phyloP scores from a whole-genome alignment of 75 land plant species.

The Pinus taeda region DNA sequence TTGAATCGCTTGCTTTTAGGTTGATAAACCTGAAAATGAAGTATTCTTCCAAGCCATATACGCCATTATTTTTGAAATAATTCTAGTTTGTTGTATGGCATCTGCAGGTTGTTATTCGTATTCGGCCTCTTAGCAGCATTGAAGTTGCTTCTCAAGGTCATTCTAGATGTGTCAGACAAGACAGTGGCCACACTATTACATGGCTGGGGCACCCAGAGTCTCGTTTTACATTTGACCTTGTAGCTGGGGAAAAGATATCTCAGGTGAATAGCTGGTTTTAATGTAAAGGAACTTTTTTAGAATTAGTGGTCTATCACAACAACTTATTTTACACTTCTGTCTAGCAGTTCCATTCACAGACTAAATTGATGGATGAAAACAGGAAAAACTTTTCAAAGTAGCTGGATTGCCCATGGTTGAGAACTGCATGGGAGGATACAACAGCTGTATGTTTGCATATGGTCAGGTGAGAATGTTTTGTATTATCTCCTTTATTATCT shows the following conservation, averaged over 20 bases:
- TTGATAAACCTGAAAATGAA: background rate
- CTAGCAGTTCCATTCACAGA: background rate
- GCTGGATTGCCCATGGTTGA: slow-evolving; percentile 99
- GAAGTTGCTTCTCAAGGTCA: slow-evolving; percentile 84
- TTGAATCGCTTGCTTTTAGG: background rate
- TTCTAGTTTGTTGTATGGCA: background rate
- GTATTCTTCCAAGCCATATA: background rate
- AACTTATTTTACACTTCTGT: background rate
- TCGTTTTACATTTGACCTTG: slow-evolving; percentile 89
- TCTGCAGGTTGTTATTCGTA: slow-evolving; percentile 76
- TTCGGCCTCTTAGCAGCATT: slow-evolving; percentile 69
- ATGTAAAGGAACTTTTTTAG: background rate
- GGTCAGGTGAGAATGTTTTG: slow-evolving; percentile 66
- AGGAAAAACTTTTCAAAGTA: slow-evolving; percentile 93
- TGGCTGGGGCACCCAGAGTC: slow-evolving; percentile 95
- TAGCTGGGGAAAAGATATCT: slow-evolving; percentile 82
- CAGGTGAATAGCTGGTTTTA: slow-evolving; percentile 49
- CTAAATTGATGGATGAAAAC: slow-evolving; percentile 14
- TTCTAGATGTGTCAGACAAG: slow-evolving; percentile 76
- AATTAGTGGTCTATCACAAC: background rate
- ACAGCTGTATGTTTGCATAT: slow-evolving; percentile 99
- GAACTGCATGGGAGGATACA: slow-evolving; percentile 89
- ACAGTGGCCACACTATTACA: slow-evolving; percentile 74
- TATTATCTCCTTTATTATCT: background rate
- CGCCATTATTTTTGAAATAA: background rate